Evolutionary conservation across 148 eudicot genomes (phyloP).

Genomic region (Silene latifolia): DNA sequence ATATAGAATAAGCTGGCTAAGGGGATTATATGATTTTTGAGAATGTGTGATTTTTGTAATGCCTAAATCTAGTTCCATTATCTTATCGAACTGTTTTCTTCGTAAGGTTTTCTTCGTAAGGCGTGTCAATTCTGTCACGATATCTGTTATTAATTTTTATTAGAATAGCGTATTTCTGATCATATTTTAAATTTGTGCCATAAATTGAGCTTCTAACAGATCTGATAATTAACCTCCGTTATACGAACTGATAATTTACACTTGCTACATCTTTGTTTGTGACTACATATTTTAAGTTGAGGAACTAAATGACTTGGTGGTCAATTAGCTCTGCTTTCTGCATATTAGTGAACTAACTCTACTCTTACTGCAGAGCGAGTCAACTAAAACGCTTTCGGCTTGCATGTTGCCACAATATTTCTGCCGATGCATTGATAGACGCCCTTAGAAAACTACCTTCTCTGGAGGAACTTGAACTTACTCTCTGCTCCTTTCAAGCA

Average conservation of each 20-base stretch:
- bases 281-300: not conserved
- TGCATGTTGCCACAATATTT: constrained; percentile 37
- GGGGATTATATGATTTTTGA: not conserved
- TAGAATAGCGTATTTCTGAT: not conserved
- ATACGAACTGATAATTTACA: not conserved
- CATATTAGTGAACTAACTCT: constrained; percentile 25
- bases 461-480: constrained; percentile 62
- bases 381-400: constrained; percentile 44
- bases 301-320: not conserved
- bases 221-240: not conserved
- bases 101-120: not conserved
- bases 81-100: not conserved
- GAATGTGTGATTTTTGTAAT: not conserved
- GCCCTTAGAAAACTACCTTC: constrained; percentile 41
- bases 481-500: constrained; percentile 27
- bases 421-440: constrained; percentile 42
- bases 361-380: constrained; percentile 29
- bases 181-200: not conserved
- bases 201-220: not conserved
- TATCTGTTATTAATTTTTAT: not conserved
- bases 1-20: not conserved
- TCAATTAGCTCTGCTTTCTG: not conserved
- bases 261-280: not conserved
- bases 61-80: not conserved
- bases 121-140: not conserved